Conservation (phyloP, 2,329 filamentous ascomycete genomes). For the Hypoxylon sp. region DNA sequence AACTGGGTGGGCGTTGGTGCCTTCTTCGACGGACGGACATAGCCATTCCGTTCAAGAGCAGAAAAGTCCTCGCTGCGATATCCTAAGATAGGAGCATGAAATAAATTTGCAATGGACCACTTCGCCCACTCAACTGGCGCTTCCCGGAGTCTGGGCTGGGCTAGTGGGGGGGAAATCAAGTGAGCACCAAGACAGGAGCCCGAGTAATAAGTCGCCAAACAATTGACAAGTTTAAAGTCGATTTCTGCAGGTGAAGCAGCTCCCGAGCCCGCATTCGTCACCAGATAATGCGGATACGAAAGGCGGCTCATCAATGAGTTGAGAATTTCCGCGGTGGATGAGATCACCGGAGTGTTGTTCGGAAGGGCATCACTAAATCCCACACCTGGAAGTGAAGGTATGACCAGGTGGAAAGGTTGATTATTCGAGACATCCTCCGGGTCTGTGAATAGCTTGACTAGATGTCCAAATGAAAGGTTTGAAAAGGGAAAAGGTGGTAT, state of each 20-base stretch:
- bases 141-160: constrained; percentile 60
- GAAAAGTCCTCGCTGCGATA: constrained; percentile 67
- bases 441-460: constrained; percentile 67
- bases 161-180: constrained; percentile 69
- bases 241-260: constrained; percentile 61
- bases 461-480: constrained; percentile 70
- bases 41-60: constrained; percentile 53
- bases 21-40: constrained; percentile 37
- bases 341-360: constrained; percentile 62
- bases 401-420: constrained; percentile 75
- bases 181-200: constrained; percentile 71
- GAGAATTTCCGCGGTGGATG: constrained; percentile 67
- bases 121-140: constrained; percentile 66
- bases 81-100: constrained; percentile 66
- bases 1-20: constrained; percentile 42
- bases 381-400: constrained; percentile 74
- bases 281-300: constrained; percentile 70
- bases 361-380: constrained; percentile 75
- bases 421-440: constrained; percentile 60
- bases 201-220: constrained; percentile 62
- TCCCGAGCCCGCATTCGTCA: constrained; percentile 66
- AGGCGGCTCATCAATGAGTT: constrained; percentile 71
- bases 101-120: constrained; percentile 66
- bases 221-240: constrained; percentile 64
- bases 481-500: constrained; percentile 76